These are phyloP conservation scores for Plasmodium sp. DNA, from an alignment of 169 alveolate genomes.

Conservation along the genomic window DNA sequence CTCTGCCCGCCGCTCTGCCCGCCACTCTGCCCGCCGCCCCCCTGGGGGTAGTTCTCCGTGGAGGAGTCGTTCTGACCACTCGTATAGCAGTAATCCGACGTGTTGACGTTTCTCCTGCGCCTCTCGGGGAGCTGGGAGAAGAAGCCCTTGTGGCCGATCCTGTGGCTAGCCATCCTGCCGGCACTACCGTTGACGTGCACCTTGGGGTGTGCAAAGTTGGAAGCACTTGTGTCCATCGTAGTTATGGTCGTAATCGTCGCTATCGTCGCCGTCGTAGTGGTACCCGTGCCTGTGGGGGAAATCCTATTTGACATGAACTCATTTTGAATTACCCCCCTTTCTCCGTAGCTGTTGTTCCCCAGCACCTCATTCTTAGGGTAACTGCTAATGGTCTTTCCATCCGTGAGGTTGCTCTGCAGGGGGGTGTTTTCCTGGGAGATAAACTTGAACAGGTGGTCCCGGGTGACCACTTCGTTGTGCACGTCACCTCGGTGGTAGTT, in stretches of 20 bases:
- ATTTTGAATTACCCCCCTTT: neutral
- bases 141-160: neutral
- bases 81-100: neutral
- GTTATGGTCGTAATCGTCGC: neutral
- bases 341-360: neutral
- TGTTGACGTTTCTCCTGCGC: neutral
- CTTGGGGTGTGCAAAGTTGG: neutral
- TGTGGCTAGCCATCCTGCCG: neutral
- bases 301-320: neutral
- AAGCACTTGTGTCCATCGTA: neutral
- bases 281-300: neutral
- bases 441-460: neutral
- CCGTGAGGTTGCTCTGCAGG: neutral
- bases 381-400: neutral
- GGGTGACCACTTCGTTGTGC: neutral
- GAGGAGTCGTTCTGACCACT: neutral
- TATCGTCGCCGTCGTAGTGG: neutral
- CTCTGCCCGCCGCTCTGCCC: neutral
- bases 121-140: neutral
- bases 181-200: neutral
- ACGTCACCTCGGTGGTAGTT: neutral
- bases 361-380: neutral
- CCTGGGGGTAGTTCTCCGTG: slow-evolving; percentile 3
- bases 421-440: neutral
- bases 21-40: neutral